phyloP scores from a whole-genome alignment of 441 rosid species.

The Isatis lusitanica region DNA sequence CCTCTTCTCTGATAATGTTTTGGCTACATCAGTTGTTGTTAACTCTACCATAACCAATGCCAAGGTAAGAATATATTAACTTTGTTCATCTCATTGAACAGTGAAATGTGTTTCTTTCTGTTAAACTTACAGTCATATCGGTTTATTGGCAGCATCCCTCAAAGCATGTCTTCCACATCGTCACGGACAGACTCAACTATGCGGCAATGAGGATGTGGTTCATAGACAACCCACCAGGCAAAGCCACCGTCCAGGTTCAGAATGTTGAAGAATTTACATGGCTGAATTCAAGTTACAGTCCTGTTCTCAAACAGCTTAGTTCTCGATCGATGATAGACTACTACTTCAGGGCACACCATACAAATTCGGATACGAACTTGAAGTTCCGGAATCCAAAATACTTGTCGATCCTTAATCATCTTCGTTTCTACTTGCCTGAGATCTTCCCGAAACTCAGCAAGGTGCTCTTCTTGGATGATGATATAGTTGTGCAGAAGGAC shows the following conservation, averaged over 20 bases:
- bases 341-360: slow-evolving; percentile 82
- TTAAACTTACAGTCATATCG: slow-evolving; percentile 24
- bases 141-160: slow-evolving; percentile 39
- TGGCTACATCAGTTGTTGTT: slow-evolving; percentile 85
- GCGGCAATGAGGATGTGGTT: slow-evolving; percentile 53
- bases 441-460: slow-evolving; percentile 88
- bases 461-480: slow-evolving; percentile 93
- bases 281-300: slow-evolving; percentile 94
- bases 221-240: slow-evolving; percentile 40
- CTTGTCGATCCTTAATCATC: slow-evolving; percentile 90
- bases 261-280: slow-evolving; percentile 60
- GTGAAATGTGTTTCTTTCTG: slow-evolving; percentile 4
- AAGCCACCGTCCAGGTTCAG: slow-evolving; percentile 47
- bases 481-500: slow-evolving; percentile 92
- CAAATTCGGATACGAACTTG: slow-evolving; percentile 76
- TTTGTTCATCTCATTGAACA: neutral
- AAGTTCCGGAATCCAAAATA: slow-evolving; percentile 96
- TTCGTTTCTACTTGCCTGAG: slow-evolving; percentile 95
- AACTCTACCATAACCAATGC: slow-evolving; percentile 73
- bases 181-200: slow-evolving; percentile 44
- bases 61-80: slow-evolving; percentile 46
- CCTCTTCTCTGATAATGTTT: slow-evolving; percentile 79
- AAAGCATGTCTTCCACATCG: slow-evolving; percentile 50
- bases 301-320: slow-evolving; percentile 87
- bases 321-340: slow-evolving; percentile 88